Evolutionary conservation across 352 stramenopile species (phyloP).

Genomic region (Labyrinthula sp.): DNA sequence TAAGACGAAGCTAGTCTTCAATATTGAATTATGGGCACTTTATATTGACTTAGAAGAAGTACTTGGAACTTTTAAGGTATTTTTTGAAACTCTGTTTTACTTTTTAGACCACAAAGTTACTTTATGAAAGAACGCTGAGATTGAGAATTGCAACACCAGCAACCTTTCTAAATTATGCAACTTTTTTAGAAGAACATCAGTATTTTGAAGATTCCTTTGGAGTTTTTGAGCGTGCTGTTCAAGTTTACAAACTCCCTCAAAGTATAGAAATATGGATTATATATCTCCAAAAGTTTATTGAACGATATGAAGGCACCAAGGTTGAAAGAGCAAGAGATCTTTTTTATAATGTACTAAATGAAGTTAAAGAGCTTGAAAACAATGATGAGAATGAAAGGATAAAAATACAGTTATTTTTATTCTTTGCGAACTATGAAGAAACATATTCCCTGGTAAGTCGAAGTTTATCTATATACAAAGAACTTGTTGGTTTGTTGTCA

Average conservation of each 20-base stretch:
- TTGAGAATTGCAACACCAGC: slow-evolving; percentile 80
- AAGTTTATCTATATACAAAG: slow-evolving; percentile 80
- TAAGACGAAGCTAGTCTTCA: slow-evolving; percentile 31
- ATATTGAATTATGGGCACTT: slow-evolving; percentile 64
- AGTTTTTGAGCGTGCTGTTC: slow-evolving; percentile 67
- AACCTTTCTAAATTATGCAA: slow-evolving; percentile 89
- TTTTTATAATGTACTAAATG: slow-evolving; percentile 62
- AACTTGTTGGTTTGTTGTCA: slow-evolving; percentile 49
- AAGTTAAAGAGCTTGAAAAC: slow-evolving; percentile 28
- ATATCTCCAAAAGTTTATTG: slow-evolving; percentile 82
- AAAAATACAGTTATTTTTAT: too few relatives aligned
- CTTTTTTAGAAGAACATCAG: slow-evolving; percentile 82
- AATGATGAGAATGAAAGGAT: too few relatives aligned
- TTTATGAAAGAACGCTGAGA: slow-evolving; percentile 81
- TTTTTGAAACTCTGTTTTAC: too few relatives aligned
- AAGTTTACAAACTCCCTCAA: slow-evolving; percentile 75
- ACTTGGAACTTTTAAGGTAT: slow-evolving; percentile 75
- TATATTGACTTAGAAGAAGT: slow-evolving; percentile 93
- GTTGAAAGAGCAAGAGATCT: slow-evolving; percentile 85
- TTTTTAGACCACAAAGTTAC: slow-evolving; percentile 71
- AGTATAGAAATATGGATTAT: slow-evolving; percentile 75
- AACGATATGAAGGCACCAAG: slow-evolving; percentile 79
- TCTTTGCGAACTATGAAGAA: slow-evolving; percentile 87
- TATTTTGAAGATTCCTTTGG: slow-evolving; percentile 87
- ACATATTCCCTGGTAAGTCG: slow-evolving; percentile 78